Base-by-base conservation (phyloP, 805 yeast species). In the Maudiozyma saulgeensis region DNA sequence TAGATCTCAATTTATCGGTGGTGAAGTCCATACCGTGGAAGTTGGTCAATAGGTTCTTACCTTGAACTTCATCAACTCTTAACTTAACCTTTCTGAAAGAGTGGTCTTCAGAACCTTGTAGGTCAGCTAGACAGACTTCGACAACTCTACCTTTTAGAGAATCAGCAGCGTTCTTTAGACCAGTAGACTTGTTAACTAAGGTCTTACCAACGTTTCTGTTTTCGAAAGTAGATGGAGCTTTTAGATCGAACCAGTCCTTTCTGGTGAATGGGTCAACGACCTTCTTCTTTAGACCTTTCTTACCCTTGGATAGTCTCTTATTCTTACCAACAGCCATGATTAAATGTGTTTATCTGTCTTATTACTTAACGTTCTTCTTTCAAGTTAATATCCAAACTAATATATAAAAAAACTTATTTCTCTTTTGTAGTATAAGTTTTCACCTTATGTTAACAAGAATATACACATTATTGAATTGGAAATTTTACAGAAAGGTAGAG, bases 11-110 rank as follows among this genome's bases (percentile, higher is more conserved):
- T 81, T 90, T 91, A 81, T 90, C 97, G 62, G 95, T 79, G 70
- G 97, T 90, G 84, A 90, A 89, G 79, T 89, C 95, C 75, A 90
- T 76, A 69, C 97, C 98, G 81, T 90, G 96, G 93, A 90, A 90
- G 93, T 90, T 90, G 80, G 98, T 90, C 72, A 90, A 81, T 70
- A 90, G 81, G 84, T 89, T 88, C 80, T 88, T 87, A 79, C 97
- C 97, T 79, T 91, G 96, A 65, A 90, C 96, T 79, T 91, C 98
- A 69, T 90, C 98, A 68, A 91, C 96, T 79, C 97, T 89, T 76
- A 90, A 87, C 77, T 85, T 87, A 71, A 90, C 78, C 79, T 90
- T 89, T 83, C 95, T 91, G 87, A 84, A 85, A 60, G 97, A 82
- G 82, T 90, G 96, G 79, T 91, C 97, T 81, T 91, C 98, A 69